Conservation (phyloP, 805 yeast species). For the Barnettozyma populi region DNA sequence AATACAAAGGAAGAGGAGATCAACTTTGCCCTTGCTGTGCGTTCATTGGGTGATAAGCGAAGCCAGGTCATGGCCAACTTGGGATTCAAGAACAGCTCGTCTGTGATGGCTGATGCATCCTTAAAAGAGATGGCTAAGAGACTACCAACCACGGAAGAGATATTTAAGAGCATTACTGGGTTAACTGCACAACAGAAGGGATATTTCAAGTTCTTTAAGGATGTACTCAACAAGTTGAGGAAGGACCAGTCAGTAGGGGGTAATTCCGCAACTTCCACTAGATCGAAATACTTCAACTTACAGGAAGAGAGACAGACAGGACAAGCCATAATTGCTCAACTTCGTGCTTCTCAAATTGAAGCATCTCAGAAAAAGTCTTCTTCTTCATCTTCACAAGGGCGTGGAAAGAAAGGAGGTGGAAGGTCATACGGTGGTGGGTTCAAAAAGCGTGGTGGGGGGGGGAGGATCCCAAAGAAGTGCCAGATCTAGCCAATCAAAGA, state of each 20-base stretch:
- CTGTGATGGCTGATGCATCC: constrained; percentile 34
- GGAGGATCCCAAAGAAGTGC: background rate
- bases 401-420: background rate
- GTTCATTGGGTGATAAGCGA: constrained; percentile 36
- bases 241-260: background rate
- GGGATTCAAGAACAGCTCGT: constrained; percentile 29
- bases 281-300: constrained; percentile 17
- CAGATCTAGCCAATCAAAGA: background rate
- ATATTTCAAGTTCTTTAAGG: constrained; percentile 36
- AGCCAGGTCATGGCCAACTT: constrained; percentile 37
- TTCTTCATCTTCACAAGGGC: background rate
- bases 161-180: constrained; percentile 36
- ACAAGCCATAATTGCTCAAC: constrained; percentile 15
- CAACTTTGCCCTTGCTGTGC: constrained; percentile 15
- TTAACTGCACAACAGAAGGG: constrained; percentile 24
- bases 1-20: constrained; percentile 18
- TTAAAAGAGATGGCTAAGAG: constrained; percentile 50
- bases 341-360: constrained; percentile 19
- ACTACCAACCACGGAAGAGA: constrained; percentile 47
- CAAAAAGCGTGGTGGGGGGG: background rate
- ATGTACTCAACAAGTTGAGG: constrained; percentile 24
- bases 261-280: constrained; percentile 10
- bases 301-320: constrained; percentile 13
- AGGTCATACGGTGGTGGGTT: background rate
- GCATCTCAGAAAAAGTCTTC: background rate